Conservation (phyloP, 306 rosid genomes). For the Sechiopsis laciniata region DNA sequence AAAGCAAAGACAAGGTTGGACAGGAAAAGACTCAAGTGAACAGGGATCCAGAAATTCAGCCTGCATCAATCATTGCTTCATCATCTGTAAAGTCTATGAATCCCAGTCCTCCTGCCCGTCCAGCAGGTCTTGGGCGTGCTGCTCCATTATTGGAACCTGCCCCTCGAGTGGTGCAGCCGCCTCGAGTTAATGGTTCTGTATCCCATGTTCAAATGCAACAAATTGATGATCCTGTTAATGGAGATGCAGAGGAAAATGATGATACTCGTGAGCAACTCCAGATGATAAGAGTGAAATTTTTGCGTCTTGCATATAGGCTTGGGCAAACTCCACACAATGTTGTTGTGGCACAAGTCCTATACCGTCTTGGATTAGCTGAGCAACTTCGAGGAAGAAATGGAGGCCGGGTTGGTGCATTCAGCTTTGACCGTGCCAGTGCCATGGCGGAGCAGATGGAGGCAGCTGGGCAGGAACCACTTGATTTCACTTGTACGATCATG, state of each 20-base stretch:
- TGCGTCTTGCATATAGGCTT: slow-evolving; percentile 84
- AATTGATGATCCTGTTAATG: slow-evolving; percentile 60
- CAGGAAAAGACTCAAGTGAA: slow-evolving; percentile 32
- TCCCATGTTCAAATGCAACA: slow-evolving; percentile 59
- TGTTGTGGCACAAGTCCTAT: slow-evolving; percentile 97
- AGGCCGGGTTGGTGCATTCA: slow-evolving; percentile 92
- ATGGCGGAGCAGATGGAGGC: slow-evolving; percentile 98
- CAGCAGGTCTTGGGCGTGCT: slow-evolving; percentile 86
- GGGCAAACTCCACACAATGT: slow-evolving; percentile 99
- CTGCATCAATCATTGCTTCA: slow-evolving; percentile 29
- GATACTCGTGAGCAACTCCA: slow-evolving; percentile 97
- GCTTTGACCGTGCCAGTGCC: slow-evolving; percentile 98
- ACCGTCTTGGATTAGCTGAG: slow-evolving; percentile 94
- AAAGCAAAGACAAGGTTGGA: slow-evolving; percentile 31
- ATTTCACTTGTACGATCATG: slow-evolving; percentile 94
- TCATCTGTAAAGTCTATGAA: slow-evolving; percentile 45
- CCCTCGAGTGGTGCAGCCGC: slow-evolving; percentile 61
- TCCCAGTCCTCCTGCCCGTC: slow-evolving; percentile 51
- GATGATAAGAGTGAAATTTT: slow-evolving; percentile 90
- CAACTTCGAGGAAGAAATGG: slow-evolving; percentile 94
- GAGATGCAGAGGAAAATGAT: slow-evolving; percentile 76
- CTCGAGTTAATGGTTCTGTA: slow-evolving; percentile 60
- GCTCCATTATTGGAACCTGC: slow-evolving; percentile 77
- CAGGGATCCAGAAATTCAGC: slow-evolving; percentile 32
- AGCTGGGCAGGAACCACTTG: slow-evolving; percentile 86